A percentile compares a stretch with the other conserved stretches of the same genome.
phyloP scores from a whole-genome alignment of 2,329 filamentous ascomycete species.

The Trichoderma afroharzianum region DNA sequence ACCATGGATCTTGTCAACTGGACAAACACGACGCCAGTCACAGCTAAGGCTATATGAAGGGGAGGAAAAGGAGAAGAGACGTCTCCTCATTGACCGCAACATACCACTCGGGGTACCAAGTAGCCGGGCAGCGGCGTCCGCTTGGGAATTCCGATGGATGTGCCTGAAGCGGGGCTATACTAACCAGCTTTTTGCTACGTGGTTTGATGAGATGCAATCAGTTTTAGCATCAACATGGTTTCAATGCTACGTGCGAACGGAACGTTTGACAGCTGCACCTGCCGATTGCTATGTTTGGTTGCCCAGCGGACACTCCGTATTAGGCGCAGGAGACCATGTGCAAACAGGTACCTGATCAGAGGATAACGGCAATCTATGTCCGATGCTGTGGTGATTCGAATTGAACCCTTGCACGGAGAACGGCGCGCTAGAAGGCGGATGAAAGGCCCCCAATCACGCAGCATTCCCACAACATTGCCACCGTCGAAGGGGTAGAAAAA shows the following conservation, averaged over 20 bases:
- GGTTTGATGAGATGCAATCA: neutral
- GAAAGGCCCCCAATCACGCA: neutral
- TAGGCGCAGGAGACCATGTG: neutral
- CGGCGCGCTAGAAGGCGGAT: neutral
- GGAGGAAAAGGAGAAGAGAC: neutral
- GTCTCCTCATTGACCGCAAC: neutral
- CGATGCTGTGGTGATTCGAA: neutral
- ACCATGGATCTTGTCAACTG: neutral
- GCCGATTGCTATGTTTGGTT: neutral
- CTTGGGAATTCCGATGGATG: neutral
- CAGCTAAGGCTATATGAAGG: neutral
- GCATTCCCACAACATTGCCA: neutral
- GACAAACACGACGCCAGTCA: neutral
- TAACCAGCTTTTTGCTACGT: neutral
- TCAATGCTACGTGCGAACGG: neutral
- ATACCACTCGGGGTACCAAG: neutral
- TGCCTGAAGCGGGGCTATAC: slow-evolving; percentile 9
- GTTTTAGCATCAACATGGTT: neutral
- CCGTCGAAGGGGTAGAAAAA: neutral
- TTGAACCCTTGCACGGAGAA: neutral
- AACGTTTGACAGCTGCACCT: neutral
- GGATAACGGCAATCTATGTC: neutral
- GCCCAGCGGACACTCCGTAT: neutral
- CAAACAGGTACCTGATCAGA: neutral
- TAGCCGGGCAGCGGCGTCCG: neutral